Evolutionary conservation across 441 rosid genomes (phyloP), one percentile per base, ranked within the genome.

Genomic region (Lepidium campestre): DNA sequence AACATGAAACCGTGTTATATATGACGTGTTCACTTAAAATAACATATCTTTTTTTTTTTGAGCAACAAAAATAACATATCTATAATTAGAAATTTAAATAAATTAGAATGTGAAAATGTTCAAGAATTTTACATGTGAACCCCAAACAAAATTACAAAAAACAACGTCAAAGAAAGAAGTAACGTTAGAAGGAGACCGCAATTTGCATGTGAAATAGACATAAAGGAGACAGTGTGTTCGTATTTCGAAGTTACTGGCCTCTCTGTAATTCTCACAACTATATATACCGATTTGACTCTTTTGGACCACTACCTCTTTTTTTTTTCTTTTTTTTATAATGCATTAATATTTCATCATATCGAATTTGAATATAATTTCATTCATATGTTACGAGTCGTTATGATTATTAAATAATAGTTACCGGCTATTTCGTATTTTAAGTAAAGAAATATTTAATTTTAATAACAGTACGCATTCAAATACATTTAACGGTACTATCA

Each of bases 181-280:
- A 66, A 73, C 72, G 77, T 66, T 59, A 39, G 27, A 57, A 52
- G 19, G 29, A 52, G 36, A 57, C 42, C 71, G 49, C 56, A 57
- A 29, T 29, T 68, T 74, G 70, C 74, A 74, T 74, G 74, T 68
- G 78, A 74, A 74, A 63, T 45, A 52, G 74, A 58, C 78, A 74
- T 44, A 52, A 73, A 72, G 72, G 36, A 57, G 60, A 64, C 46
- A 57, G 27, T 65, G 15, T n/a, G 34, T 29, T 29, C 60, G 54
- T 57, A 20, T 56, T 40, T 58, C 57, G 54, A 66, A 59, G 50
- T 54, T 72, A 58, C 59, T 60, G 14, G 42, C 25, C 61, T 57
- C 76, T 57, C 76, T 71, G 59, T 55, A 32, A 3, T 23, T 32
- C 57, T 65, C 65, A 49, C 59, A 39, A n/a, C n/a, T n/a, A 63